Percentiles rank a stretch among this genome's conserved stretches.
phyloP scores from a whole-genome alignment of 768 basidiomycete species.

The Grammothele lineata region DNA sequence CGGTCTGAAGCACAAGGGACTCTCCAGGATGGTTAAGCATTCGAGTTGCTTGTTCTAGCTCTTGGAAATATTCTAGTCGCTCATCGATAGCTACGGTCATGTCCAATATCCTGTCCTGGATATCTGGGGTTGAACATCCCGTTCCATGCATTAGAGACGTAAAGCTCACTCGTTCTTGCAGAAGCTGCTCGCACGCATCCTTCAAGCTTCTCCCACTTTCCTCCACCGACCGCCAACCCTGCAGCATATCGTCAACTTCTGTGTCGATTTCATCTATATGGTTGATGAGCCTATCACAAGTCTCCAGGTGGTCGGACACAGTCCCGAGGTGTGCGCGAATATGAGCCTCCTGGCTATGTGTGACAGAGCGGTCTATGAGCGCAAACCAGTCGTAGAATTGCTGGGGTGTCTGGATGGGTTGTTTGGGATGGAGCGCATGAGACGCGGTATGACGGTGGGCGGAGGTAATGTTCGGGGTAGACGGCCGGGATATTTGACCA shows the following conservation, averaged over 20 bases:
- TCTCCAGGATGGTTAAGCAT: constrained; percentile 95
- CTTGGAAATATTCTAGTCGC: constrained; percentile 89
- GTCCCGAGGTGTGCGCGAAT: constrained; percentile 82
- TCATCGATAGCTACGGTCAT: constrained; percentile 79
- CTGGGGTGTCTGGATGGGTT: constrained; percentile 84
- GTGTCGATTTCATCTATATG: constrained; percentile 68
- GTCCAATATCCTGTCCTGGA: constrained; percentile 70
- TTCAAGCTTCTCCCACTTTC: constrained; percentile 90
- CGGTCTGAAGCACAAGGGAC: constrained; percentile 82
- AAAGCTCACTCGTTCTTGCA: constrained; percentile 79
- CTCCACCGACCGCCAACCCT: constrained; percentile 84
- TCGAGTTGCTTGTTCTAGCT: constrained; percentile 87
- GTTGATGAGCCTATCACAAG: constrained; percentile 72
- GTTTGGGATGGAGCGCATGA: constrained; percentile 67
- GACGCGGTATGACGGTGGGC: constrained; percentile 9
- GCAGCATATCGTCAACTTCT: constrained; percentile 78
- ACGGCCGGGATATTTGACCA: constrained; percentile 22
- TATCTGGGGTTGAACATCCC: no score
- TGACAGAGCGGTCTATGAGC: constrained; percentile 82
- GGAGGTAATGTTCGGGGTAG: constrained; percentile 18
- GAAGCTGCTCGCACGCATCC: constrained; percentile 82
- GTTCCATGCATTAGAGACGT: background rate
- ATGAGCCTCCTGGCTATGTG: constrained; percentile 90
- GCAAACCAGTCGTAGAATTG: constrained; percentile 98
- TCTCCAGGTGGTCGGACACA: constrained; percentile 70